A percentile compares a stretch with the other conserved stretches of the same genome.
These are phyloP conservation scores for Xylariales sp. DNA, from an alignment of 2,329 filamentous ascomycete genomes.

Conservation along the genomic window DNA sequence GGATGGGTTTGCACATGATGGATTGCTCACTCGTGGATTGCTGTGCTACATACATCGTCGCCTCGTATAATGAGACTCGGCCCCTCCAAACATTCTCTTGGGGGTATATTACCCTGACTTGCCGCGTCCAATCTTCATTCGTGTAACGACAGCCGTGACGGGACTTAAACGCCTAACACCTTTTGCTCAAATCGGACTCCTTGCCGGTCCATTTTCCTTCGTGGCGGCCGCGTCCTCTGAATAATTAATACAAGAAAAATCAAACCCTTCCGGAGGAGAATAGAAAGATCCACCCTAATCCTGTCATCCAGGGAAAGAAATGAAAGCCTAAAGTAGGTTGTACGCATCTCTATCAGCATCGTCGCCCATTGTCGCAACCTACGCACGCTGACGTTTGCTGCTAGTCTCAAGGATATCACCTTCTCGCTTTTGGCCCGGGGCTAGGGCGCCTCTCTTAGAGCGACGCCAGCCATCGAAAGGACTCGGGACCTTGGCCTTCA, in stretches of 20 bases:
- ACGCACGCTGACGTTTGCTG: conserved; percentile 50
- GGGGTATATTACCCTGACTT: conserved; percentile 10
- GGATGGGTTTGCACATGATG: conserved; percentile 10
- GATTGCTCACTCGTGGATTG: conserved; percentile 32
- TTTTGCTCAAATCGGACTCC: conserved; percentile 21
- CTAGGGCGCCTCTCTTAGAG: conserved; percentile 65
- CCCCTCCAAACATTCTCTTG: conserved; percentile 18
- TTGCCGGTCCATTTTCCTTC: conserved; percentile 20
- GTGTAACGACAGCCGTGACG: conserved; percentile 21
- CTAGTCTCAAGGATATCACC: conserved; percentile 52
- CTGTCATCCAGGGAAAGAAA: conserved; percentile 23
- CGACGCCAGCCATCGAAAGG: conserved; percentile 77
- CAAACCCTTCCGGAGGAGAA: conserved; percentile 18
- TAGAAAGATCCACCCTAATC: conserved; percentile 16
- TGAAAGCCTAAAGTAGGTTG: conserved; percentile 23
- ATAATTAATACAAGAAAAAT: conserved; percentile 39
- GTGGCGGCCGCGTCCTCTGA: conserved; percentile 1
- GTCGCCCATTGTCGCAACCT: conserved; percentile 38
- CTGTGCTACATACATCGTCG: conserved; percentile 10
- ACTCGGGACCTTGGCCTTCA: conserved; percentile 58
- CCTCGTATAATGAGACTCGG: conserved; percentile 1
- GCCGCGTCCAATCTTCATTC: conserved; percentile 31
- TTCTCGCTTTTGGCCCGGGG: conserved; percentile 58
- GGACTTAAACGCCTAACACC: conserved; percentile 35
- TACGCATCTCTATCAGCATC: conserved; percentile 26